Percentiles rank a stretch among this genome's conserved stretches.
Conservation (phyloP, 2,329 filamentous ascomycete species). For the Ceratocystis alfenasii region DNA sequence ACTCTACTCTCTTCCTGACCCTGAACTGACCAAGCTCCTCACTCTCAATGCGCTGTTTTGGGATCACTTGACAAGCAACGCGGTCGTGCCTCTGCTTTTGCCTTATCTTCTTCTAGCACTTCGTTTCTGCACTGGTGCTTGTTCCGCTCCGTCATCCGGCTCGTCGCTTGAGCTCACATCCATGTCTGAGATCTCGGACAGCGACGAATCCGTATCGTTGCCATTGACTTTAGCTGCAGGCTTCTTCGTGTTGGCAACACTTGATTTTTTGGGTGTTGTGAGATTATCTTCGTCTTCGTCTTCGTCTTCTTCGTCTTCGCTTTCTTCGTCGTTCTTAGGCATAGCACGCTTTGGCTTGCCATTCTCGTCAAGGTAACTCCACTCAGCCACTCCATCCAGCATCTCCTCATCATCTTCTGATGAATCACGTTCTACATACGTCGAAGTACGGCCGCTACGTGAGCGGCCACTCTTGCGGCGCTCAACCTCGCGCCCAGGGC, state of each 20-base stretch:
- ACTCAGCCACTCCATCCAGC: conserved; percentile 48
- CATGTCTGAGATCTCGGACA: conserved; percentile 22
- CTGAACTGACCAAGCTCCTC: background rate
- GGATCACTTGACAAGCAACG: background rate
- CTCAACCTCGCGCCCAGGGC: conserved; percentile 29
- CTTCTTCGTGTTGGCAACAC: background rate
- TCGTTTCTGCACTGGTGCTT: background rate
- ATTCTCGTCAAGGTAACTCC: conserved; percentile 39
- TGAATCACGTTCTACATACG: conserved; percentile 46
- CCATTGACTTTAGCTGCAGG: background rate
- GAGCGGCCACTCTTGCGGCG: conserved; percentile 46
- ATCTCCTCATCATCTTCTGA: conserved; percentile 50
- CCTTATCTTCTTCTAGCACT: conserved; percentile 10
- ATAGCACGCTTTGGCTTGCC: conserved; percentile 22
- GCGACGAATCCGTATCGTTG: conserved; percentile 19
- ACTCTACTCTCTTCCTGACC: background rate
- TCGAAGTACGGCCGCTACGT: conserved; percentile 30
- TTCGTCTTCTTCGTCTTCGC: conserved; percentile 23
- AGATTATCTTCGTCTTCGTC: conserved; percentile 23
- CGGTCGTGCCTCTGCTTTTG: background rate
- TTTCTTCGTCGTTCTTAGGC: conserved; percentile 22
- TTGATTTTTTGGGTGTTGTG: conserved; percentile 5
- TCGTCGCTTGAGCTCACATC: conserved; percentile 14
- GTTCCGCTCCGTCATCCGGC: conserved; percentile 1
- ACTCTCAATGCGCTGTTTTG: background rate